A percentile compares a stretch with the other conserved stretches of the same genome.
These are phyloP conservation scores for Musa balbisiana DNA, from an alignment of 202 grass and related monocot species.

Conservation along the genomic window DNA sequence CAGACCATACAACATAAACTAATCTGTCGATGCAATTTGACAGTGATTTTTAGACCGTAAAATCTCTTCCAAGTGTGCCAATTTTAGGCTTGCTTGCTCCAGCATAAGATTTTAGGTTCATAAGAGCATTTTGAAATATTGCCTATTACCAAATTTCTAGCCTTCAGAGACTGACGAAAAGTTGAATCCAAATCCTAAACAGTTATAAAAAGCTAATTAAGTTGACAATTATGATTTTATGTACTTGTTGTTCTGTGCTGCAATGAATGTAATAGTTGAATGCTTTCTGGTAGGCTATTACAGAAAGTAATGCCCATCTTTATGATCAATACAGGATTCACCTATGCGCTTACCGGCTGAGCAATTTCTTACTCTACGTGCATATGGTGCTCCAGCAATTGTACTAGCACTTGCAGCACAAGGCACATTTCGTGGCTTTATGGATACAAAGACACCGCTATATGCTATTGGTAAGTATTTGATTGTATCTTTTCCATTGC, in stretches of 20 bases:
- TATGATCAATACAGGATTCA: constrained; percentile 50
- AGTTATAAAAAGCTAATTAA: too few relatives aligned
- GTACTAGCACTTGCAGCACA: constrained; percentile 81
- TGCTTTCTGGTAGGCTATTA: neutral
- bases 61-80: too few relatives aligned
- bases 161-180: too few relatives aligned
- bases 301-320: neutral
- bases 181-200: too few relatives aligned
- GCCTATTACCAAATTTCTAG: too few relatives aligned
- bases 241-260: neutral
- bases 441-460: constrained; percentile 88
- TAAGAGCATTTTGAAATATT: too few relatives aligned
- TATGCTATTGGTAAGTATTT: constrained; percentile 63
- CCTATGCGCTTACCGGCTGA: constrained; percentile 69
- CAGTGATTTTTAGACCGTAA: neutral
- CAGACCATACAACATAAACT: neutral
- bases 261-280: constrained; percentile 5
- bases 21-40: neutral
- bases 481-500: neutral
- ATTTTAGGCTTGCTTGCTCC: too few relatives aligned
- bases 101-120: too few relatives aligned
- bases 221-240: too few relatives aligned
- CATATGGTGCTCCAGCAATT: constrained; percentile 78
- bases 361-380: constrained; percentile 73
- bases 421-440: constrained; percentile 86